Evolutionary conservation across 106 monocot species (phyloP).

Genomic region (Triglochin maritima): DNA sequence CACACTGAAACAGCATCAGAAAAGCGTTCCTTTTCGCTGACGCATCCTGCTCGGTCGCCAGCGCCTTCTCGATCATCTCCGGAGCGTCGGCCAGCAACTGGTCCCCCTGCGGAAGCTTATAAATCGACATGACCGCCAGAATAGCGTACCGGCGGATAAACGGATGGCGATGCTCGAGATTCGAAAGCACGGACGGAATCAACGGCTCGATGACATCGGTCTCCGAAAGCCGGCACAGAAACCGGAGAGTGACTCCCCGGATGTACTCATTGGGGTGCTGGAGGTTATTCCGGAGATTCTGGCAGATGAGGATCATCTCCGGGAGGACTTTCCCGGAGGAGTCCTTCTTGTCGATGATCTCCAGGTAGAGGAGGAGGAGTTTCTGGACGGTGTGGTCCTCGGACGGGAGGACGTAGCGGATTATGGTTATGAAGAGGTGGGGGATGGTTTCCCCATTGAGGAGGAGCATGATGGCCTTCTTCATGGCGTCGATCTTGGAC

Average conservation of each 20-base stretch:
- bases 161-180: conserved; percentile 56
- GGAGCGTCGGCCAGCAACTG: conserved; percentile 61
- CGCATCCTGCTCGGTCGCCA: conserved; percentile 56
- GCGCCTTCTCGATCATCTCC: conserved; percentile 55
- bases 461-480: conserved; percentile 71
- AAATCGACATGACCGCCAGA: conserved; percentile 41
- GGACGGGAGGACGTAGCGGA: conserved; percentile 70
- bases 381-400: conserved; percentile 83
- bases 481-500: conserved; percentile 60
- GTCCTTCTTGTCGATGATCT: conserved; percentile 76
- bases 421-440: conserved; percentile 77
- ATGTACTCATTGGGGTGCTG: conserved; percentile 79
- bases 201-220: conserved; percentile 68
- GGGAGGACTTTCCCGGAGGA: conserved; percentile 54
- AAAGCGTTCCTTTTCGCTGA: conserved; percentile 78
- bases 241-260: conserved; percentile 65
- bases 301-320: conserved; percentile 81
- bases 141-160: conserved; percentile 45
- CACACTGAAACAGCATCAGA: conserved; percentile 74
- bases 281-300: conserved; percentile 66
- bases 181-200: conserved; percentile 42
- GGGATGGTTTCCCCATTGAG: conserved; percentile 62
- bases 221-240: conserved; percentile 57
- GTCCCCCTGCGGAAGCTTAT: conserved; percentile 53
- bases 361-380: conserved; percentile 63